Evolutionary conservation across 495 filamentous ascomycete species (phyloP), one percentile per base, ranked within the genome.

Genomic region (Daldinia grandis): DNA sequence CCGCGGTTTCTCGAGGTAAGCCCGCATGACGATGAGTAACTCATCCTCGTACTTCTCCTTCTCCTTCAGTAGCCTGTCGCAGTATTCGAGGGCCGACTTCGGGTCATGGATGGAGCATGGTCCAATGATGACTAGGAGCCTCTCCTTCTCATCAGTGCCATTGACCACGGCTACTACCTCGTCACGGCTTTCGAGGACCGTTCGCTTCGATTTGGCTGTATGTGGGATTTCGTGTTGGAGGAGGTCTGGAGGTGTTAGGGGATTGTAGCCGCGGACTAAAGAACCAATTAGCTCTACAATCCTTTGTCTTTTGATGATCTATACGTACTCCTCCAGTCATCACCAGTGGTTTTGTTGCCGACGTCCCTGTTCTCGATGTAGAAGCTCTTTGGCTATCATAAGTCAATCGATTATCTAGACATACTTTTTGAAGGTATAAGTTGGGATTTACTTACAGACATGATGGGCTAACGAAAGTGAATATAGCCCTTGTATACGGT

Each of bases 91-190:
- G 31, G 96, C 96, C 72, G 94, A 92, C 42, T 88, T 81, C 19
- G 96, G 95, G 78, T 99, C 96, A 83, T 99, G 96, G 73, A 99
- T 97, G 15, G 93, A 97, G 85, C 96, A 99, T 4, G 96, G 96
- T 0, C 96, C 96, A 62, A 98, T 88, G 72, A 99, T 89, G 57
- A 99, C 95, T 62, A 99, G 84, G 10, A 99, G 85, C 33, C 95
- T 88, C 58, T 90, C 81, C 69, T 88, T 88, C 31, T 87, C 80
- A 75, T 98, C 95, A 53, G 80, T 90, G 60, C 90, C 92, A 53
- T 94, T 90, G 64, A 97, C 90, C 57, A 98, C 83, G 8, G 88
- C 87, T 54, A 89, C 92, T 38, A 93, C 88, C 78, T 97, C 95
- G 27, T 92, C 87, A 71, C 96, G 95, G 44, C 88, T 91, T 49